These are phyloP conservation scores for Phlegmacium glaucopus DNA, from an alignment of 768 basidiomycete genomes.

Conservation along the genomic window DNA sequence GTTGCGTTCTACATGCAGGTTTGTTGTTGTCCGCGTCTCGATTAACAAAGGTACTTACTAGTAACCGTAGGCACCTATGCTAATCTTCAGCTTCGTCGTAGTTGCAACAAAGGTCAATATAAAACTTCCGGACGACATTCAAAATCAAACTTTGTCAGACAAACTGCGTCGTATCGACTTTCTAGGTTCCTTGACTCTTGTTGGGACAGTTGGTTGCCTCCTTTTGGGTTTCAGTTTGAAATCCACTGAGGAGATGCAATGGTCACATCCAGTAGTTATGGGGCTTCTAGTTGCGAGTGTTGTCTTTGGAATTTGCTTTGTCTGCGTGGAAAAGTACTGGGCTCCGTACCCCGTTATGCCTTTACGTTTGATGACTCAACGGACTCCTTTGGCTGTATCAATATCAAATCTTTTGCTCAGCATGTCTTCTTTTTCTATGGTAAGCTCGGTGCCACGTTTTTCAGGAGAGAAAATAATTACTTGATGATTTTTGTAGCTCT, in stretches of 20 bases:
- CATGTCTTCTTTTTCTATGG: constrained; percentile 79
- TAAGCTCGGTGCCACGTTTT: constrained; percentile 20
- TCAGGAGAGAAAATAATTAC: background rate
- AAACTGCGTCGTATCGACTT: constrained; percentile 83
- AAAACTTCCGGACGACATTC: constrained; percentile 61
- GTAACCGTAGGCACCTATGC: constrained; percentile 61
- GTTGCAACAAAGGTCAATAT: constrained; percentile 80
- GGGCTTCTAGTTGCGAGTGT: constrained; percentile 59
- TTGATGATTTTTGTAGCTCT: constrained; percentile 48
- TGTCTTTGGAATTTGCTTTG: constrained; percentile 55
- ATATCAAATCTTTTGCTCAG: constrained; percentile 76
- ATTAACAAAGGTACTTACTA: constrained; percentile 5
- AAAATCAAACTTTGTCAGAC: constrained; percentile 52
- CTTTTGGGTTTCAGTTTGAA: constrained; percentile 78
- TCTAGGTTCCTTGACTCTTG: constrained; percentile 79
- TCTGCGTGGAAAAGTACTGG: constrained; percentile 75
- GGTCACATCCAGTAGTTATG: constrained; percentile 70
- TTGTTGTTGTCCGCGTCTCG: constrained; percentile 20
- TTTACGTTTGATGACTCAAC: constrained; percentile 66
- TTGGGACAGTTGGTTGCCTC: constrained; percentile 62
- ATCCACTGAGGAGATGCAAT: constrained; percentile 72
- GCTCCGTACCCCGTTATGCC: constrained; percentile 91
- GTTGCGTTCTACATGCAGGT: constrained; percentile 87
- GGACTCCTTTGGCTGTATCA: constrained; percentile 81
- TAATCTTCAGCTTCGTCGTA: constrained; percentile 66